Percentiles rank a stretch among this genome's conserved stretches.
Conservation (phyloP, 441 rosid genomes). For the Erodium moschatum region DNA sequence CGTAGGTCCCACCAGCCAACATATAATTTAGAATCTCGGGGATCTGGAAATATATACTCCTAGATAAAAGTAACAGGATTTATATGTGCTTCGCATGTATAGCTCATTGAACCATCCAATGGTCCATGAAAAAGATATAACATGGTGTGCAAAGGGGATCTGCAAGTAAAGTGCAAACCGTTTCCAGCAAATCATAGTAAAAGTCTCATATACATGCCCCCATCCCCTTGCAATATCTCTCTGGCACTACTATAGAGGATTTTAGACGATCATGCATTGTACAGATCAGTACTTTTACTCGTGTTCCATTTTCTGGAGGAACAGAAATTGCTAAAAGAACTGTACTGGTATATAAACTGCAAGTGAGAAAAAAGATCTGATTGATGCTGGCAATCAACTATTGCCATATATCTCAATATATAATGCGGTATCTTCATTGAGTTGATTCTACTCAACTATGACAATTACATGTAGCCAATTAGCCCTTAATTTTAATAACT, state of each 20-base stretch:
- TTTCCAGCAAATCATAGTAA: not conserved
- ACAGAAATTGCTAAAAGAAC: not conserved
- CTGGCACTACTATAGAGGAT: no score
- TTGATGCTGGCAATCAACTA: not conserved
- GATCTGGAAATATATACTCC: no score
- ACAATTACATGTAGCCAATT: slow-evolving; percentile 16
- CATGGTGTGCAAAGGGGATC: not conserved
- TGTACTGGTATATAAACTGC: not conserved
- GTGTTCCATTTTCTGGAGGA: not conserved
- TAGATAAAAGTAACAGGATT: no score
- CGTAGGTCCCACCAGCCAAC: not conserved
- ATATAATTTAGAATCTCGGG: not conserved
- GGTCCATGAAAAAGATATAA: no score
- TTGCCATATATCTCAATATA: not conserved
- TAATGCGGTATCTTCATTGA: slow-evolving; percentile 7
- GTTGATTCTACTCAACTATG: slow-evolving; percentile 18
- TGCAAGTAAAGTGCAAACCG: not conserved
- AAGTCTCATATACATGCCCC: not conserved
- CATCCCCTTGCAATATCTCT: no score
- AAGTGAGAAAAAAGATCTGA: not conserved
- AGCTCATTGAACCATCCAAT: no score
- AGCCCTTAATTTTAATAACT: slow-evolving; percentile 6
- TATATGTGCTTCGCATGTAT: no score
- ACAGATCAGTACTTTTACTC: no score
- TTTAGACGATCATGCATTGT: no score